phyloP scores from a whole-genome alignment of 257 asterid genomes.

The Salvia miltiorrhiza region DNA sequence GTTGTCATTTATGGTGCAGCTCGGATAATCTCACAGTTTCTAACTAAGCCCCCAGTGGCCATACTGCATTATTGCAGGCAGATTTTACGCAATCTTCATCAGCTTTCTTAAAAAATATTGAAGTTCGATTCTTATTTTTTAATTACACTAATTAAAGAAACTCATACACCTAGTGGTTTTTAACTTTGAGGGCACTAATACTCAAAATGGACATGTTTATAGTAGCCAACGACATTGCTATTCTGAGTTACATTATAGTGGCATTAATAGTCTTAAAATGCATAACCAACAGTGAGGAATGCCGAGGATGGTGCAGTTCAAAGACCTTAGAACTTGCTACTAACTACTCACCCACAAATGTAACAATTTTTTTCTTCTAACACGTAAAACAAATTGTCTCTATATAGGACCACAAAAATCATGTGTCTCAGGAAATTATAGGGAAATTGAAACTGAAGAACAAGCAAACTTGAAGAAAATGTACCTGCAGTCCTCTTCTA shows the following conservation, averaged over 20 bases:
- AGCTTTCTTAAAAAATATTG: neutral
- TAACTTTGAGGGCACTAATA: neutral
- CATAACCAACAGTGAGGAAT: neutral
- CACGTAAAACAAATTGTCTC: neutral
- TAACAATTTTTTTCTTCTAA: neutral
- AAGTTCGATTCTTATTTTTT: neutral
- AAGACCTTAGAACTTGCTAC: neutral
- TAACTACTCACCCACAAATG: neutral
- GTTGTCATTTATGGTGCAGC: neutral
- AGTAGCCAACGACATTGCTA: neutral
- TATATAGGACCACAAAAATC: neutral
- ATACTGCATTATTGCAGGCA: neutral
- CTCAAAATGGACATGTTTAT: neutral
- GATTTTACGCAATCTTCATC: neutral
- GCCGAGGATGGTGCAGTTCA: neutral
- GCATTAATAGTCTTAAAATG: neutral
- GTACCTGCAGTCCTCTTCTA: conserved; percentile 81
- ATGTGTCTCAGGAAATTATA: neutral
- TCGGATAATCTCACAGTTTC: neutral
- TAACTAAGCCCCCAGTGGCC: neutral
- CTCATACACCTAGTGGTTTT: too few relatives aligned
- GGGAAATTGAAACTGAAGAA: neutral
- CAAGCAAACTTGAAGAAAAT: conserved; percentile 13
- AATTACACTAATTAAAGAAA: neutral
- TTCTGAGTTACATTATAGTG: neutral